A percentile compares a stretch with the other conserved stretches of the same genome.
Evolutionary conservation across 169 alveolate species (phyloP).

Genomic region (Amoebophrya sp.): DNA sequence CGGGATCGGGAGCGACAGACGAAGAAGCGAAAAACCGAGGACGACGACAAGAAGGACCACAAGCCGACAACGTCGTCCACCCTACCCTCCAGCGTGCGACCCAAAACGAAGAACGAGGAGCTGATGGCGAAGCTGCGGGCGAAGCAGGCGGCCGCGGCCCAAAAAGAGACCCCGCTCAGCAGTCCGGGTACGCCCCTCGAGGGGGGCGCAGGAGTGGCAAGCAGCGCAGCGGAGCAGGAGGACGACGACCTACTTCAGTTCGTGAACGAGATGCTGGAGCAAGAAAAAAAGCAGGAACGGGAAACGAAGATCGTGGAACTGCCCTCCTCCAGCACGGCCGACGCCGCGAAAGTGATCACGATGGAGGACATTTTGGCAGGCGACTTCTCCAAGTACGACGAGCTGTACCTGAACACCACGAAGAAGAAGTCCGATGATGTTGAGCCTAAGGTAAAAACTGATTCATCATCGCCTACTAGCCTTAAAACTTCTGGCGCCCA

Average conservation of each 20-base stretch:
- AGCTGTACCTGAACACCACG: background rate
- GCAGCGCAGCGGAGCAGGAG: background rate
- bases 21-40: background rate
- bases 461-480: too few relatives aligned
- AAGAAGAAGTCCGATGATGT: background rate
- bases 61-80: background rate
- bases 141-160: background rate
- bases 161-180: background rate
- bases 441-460: too few relatives aligned
- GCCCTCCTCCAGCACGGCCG: background rate
- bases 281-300: background rate
- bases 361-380: background rate
- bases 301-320: background rate
- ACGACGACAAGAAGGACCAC: background rate
- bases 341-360: background rate
- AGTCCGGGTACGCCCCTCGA: too few relatives aligned
- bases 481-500: too few relatives aligned
- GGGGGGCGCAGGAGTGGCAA: background rate
- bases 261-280: background rate
- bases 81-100: background rate
- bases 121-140: background rate
- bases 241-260: background rate
- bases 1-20: background rate
- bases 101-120: background rate
- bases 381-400: background rate